Evolutionary conservation across 306 rosid species (phyloP), one percentile per base, ranked within the genome.

Genomic region (Senna siamea): DNA sequence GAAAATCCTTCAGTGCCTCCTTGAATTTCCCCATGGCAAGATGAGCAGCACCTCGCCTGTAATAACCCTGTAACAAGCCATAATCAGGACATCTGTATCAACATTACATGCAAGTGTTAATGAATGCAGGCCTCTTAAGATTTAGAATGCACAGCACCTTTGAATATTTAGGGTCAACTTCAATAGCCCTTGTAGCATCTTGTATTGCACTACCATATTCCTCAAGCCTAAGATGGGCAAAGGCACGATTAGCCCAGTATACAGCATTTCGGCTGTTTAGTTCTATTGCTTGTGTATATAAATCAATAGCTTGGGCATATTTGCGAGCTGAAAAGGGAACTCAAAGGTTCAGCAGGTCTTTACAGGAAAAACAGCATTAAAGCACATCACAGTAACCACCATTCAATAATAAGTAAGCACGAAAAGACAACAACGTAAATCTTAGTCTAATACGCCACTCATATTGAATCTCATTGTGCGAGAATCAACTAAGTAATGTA

Each of bases 1-100:
- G 95, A 83, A 94, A 94, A 88, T 94, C 99, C 66, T 88, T 90
- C 69, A 94, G 85, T 23, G 99, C 99, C 47, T 92, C 99, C 90
- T 92, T 92, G 80, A 94, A 90, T 67, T 94, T 94, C 28, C 98
- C 99, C 88, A 94, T 81, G 55, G 92, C 95, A 75, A 94, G 95
- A 82, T 85, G 87, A 72, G 99, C 95, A 38, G 97, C 89, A 43
- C 99, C 99, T 68, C 97, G 87, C 83, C 99, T 82, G 82, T 94
- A 94, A 82, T 92, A 94, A 73, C 99, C 99, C 99, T 94, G 79
- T 66, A 76, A 61, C 9, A 86, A 77, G 75, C 75, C 79, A 80
- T 23, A 38, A 76, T 76, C 72, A 81, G 69, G 40, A 82, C 9
- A 53, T 18, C 51, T 35, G 38, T 5, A 57, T 11, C 63, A 19